Base-by-base conservation (phyloP, 257 asterid species). In the Henckelia pumila region DNA sequence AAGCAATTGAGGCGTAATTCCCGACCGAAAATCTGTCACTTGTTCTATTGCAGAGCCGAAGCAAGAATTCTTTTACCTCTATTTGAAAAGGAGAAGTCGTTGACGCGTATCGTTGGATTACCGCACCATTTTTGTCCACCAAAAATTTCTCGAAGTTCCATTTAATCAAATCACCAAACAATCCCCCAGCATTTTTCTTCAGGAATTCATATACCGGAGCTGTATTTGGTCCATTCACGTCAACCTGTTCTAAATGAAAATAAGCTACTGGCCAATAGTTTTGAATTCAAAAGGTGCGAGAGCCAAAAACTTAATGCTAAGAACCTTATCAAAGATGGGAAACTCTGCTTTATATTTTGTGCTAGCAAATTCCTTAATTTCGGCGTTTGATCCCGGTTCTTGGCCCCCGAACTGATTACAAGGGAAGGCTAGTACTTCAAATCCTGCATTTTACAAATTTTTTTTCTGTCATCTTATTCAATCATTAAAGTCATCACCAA, bases 81-180 rank as follows among this genome's bases (percentile, higher is more conserved):
- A 93, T 89, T 73, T 93, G 97, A 7, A 84, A 52, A 23, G 98
- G 98, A 6, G 97, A 84, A 17, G 97, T 88, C 30, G 97, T 80
- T 61, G 98, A 97, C 61, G 87, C 84, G 60, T 93, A 93, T 84
- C 98, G 78, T 77, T 93, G 90, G 14, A 86, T 89, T 59, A 93
- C 97, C 77, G 81, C 84, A 24, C 98, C 98, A 57, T 85, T 86
- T 75, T 88, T 93, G 84, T 93, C 95, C 60, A 89, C 95, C 44
- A 93, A 80, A 74, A 93, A 93, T 79, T 93, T 93, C 91, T 93
- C 98, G 32, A 93, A 93, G 65, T 93, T 93, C 98, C 98, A 93
- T 76, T 93, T 93, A 67, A 93, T 70, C 75, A 93, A 68, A 83
- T 82, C 96, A 21, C 96, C 96, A 0, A 92, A 77, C 65, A 89